phyloP scores from a whole-genome alignment of 352 stramenopile species.

The Pythium biforme region DNA sequence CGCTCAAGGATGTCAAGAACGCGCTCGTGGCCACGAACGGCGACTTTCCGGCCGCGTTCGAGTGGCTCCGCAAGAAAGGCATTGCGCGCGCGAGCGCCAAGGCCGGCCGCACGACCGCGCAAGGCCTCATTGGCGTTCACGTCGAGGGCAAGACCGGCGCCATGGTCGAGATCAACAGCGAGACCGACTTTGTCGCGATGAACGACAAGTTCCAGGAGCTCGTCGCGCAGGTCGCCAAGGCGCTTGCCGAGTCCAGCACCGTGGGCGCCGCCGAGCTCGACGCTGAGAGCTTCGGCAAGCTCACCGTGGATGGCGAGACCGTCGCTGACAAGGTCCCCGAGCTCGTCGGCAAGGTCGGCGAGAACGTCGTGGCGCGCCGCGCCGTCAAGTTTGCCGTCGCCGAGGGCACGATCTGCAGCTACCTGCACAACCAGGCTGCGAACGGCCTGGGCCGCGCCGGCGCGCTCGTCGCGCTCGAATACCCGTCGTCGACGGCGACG shows the following conservation, averaged over 20 bases:
- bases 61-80: slow-evolving; percentile 90
- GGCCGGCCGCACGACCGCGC: slow-evolving; percentile 65
- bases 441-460: slow-evolving; percentile 73
- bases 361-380: slow-evolving; percentile 84
- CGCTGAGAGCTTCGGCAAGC: slow-evolving; percentile 39
- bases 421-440: slow-evolving; percentile 80
- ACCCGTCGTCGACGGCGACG: slow-evolving; percentile 42
- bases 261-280: slow-evolving; percentile 32
- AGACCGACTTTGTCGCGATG: slow-evolving; percentile 95
- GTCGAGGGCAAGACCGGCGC: slow-evolving; percentile 72
- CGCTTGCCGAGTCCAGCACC: slow-evolving; percentile 33
- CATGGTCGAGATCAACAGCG: slow-evolving; percentile 94
- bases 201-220: slow-evolving; percentile 91
- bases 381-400: slow-evolving; percentile 67
- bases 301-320: slow-evolving; percentile 54
- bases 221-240: slow-evolving; percentile 47
- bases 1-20: slow-evolving; percentile 89
- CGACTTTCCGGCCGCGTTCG: slow-evolving; percentile 81
- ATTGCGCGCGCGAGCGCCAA: slow-evolving; percentile 81
- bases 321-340: slow-evolving; percentile 75
- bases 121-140: slow-evolving; percentile 76
- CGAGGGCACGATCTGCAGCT: slow-evolving; percentile 78
- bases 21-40: slow-evolving; percentile 75
- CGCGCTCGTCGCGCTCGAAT: slow-evolving; percentile 90
- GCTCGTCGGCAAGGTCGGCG: slow-evolving; percentile 80